Evolutionary conservation across 2,329 filamentous ascomycete genomes (phyloP), one percentile per base, ranked within the genome.

Genomic region (Septoria linicola): DNA sequence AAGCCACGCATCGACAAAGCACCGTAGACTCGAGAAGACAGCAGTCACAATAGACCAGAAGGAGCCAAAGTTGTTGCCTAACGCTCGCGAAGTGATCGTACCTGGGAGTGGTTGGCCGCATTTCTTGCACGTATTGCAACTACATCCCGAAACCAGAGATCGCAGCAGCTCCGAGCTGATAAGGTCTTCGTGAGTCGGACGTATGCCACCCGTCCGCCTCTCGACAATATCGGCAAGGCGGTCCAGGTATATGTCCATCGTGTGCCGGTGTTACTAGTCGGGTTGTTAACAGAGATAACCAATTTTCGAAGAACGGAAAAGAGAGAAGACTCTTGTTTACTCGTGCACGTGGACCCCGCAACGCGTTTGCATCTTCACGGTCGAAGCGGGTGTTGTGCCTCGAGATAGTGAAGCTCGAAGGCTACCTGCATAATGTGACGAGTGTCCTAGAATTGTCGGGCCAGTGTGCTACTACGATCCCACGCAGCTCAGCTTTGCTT

Each of bases 341-440:
- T 7, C 7, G 27, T 13, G 14, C 11, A 14, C 8, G 14, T 10
- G 35, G 16, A 37, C 35, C 35, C 35, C 35, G 35, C 35, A 14
- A 17, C 20, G 17, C 37, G 37, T 41, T 41, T 41, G 19, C 37
- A 41, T 14, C 10, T 23, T 20, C 13, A 20, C 14, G 4, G 17
- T 3, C 19, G 19, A 17, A 17, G 35, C 37, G 20, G 19, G 11
- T 27, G 37, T 25, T 10, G 21, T 7, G 17, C 14, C 14, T 41
- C 16, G 37, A n/a, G 14, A 16, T n/a, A 25, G 37, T 41, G 37
- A n/a, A 41, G 37, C 37, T 23, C 19, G 14, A 32, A 32, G 41
- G 41, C 25, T 44, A 19, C 41, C 27, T 44, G 41, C 41, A 44
- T 44, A 34, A 34, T 34, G 41, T 20, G 25, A 34, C 31, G 25